These are phyloP conservation scores for Cordyceps sp. DNA, from an alignment of 2,329 filamentous ascomycete genomes.

Conservation along the genomic window DNA sequence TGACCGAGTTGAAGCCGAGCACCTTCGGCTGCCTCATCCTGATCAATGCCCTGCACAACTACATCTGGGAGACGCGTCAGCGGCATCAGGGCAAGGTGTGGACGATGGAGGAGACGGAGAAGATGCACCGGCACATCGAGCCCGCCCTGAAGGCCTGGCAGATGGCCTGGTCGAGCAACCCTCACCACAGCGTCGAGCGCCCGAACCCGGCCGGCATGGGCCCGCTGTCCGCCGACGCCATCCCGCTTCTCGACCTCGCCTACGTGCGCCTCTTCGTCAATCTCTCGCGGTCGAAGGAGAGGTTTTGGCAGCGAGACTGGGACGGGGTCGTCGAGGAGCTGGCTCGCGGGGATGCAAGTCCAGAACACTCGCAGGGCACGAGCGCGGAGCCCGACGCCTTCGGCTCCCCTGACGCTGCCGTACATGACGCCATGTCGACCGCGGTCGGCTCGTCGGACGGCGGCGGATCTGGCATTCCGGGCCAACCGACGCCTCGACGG, in stretches of 20 bases:
- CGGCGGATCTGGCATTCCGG: constrained; percentile 9
- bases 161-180: constrained; percentile 75
- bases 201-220: constrained; percentile 72
- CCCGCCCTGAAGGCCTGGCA: constrained; percentile 91
- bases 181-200: constrained; percentile 66
- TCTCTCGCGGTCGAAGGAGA: constrained; percentile 79
- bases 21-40: constrained; percentile 83
- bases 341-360: constrained; percentile 57
- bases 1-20: constrained; percentile 59
- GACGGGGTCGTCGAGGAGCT: constrained; percentile 82
- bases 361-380: constrained; percentile 43
- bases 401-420: constrained; percentile 13
- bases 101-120: constrained; percentile 84
- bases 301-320: constrained; percentile 88
- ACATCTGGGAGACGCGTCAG: constrained; percentile 95
- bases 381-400: constrained; percentile 25
- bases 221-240: constrained; percentile 75
- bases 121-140: constrained; percentile 91
- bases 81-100: constrained; percentile 75
- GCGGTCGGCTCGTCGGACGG: constrained; percentile 12
- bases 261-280: constrained; percentile 90
- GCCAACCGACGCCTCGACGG: constrained; percentile 44
- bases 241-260: constrained; percentile 78
- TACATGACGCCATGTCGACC: too few relatives aligned
- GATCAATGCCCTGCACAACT: constrained; percentile 91